Evolutionary conservation across 2,329 filamentous ascomycete genomes (phyloP).

Genomic region (Penicillium sp.): DNA sequence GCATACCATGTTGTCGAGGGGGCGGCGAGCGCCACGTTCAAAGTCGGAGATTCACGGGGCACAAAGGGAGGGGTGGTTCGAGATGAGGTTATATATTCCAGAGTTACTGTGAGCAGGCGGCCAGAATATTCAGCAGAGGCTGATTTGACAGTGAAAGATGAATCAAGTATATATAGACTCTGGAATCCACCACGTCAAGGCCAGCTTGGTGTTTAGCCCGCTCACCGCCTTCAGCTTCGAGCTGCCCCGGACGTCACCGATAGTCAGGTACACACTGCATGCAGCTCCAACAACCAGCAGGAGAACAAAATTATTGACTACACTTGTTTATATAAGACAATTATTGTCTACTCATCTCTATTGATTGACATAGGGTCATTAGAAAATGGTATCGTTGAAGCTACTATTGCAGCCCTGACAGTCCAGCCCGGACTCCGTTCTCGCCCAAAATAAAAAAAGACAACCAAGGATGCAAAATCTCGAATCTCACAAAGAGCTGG

Average conservation of each 20-base stretch:
- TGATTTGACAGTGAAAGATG: background rate
- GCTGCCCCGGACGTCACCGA: background rate
- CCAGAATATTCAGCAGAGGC: background rate
- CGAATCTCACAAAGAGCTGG: conserved; percentile 32
- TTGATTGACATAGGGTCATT: background rate
- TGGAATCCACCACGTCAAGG: conserved; percentile 24
- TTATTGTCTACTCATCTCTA: background rate
- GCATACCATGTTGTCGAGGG: conserved; percentile 21
- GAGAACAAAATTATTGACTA: background rate
- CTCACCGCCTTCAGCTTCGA: conserved; percentile 42
- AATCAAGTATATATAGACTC: background rate
- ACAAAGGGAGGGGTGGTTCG: background rate
- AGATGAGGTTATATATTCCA: background rate
- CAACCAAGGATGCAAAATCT: conserved; percentile 9
- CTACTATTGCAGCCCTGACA: conserved; percentile 22
- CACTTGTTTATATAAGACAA: background rate
- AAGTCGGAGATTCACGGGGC: background rate
- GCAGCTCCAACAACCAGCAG: background rate
- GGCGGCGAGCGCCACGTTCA: conserved; percentile 19
- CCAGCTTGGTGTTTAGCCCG: conserved; percentile 42
- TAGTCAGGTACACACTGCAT: background rate
- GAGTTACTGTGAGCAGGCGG: too few relatives aligned
- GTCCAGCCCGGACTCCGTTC: conserved; percentile 22
- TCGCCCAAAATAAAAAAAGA: conserved; percentile 23
- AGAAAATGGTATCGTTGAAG: conserved; percentile 24